phyloP scores from a whole-genome alignment of 768 basidiomycete species.

The Tricholoma saponaceum region DNA sequence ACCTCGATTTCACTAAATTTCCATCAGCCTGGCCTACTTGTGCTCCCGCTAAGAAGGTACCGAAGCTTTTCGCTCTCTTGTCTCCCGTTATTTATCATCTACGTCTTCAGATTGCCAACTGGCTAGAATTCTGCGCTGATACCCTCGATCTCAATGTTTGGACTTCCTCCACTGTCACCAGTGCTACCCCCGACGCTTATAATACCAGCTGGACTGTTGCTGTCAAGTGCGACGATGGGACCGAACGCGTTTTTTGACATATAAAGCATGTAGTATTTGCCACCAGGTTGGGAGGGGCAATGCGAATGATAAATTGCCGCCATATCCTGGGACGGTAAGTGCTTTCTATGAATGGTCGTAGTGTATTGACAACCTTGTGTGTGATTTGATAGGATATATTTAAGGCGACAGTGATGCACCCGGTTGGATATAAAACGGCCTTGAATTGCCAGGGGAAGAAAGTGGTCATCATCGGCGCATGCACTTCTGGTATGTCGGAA shows the following conservation, averaged over 20 bases:
- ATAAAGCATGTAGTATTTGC: slow-evolving; percentile 52
- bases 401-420: slow-evolving; percentile 53
- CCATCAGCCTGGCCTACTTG: too few relatives aligned
- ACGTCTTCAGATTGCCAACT: slow-evolving; percentile 37
- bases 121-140: slow-evolving; percentile 63
- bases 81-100: neutral
- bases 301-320: slow-evolving; percentile 34
- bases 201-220: slow-evolving; percentile 38
- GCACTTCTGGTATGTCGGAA: slow-evolving; percentile 41
- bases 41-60: too few relatives aligned
- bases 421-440: slow-evolving; percentile 44
- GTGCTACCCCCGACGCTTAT: slow-evolving; percentile 28
- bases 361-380: neutral
- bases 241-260: slow-evolving; percentile 30
- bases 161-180: slow-evolving; percentile 42
- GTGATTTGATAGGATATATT: slow-evolving; percentile 41
- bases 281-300: slow-evolving; percentile 47
- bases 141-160: slow-evolving; percentile 61
- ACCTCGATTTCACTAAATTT: too few relatives aligned
- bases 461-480: slow-evolving; percentile 65
- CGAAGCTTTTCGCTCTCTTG: neutral
- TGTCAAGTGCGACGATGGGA: slow-evolving; percentile 31
- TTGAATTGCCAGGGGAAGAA: slow-evolving; percentile 54
- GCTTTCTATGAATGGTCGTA: neutral
- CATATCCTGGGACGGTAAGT: slow-evolving; percentile 41